Conservation (phyloP, 495 filamentous ascomycete genomes). For the Penicillium daleae region DNA sequence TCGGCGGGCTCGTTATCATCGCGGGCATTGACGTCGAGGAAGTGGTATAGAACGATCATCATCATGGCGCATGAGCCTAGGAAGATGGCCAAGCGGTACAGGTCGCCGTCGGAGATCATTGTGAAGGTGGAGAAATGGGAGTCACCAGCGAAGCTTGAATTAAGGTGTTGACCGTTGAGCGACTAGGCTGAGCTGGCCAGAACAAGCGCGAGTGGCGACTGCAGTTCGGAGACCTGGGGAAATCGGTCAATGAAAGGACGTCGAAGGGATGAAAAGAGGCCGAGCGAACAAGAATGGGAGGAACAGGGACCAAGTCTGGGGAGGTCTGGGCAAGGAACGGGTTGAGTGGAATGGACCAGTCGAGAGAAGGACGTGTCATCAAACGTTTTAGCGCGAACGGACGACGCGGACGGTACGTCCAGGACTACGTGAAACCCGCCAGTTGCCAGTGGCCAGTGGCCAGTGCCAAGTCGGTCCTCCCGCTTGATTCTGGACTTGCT, state of each 20-base stretch:
- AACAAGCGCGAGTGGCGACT: background rate
- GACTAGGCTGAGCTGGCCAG: background rate
- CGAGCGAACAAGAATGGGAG: background rate
- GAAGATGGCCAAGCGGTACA: slow-evolving; percentile 87
- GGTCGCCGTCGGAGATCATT: slow-evolving; percentile 86
- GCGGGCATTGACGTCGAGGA: slow-evolving; percentile 91
- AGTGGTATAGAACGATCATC: slow-evolving; percentile 94
- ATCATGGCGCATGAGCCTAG: slow-evolving; percentile 91
- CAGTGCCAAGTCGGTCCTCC: background rate
- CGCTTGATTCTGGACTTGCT: too few species aligned
- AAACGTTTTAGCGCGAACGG: too few species aligned
- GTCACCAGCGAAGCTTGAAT: too few species aligned
- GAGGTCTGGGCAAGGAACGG: background rate
- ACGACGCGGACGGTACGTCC: too few species aligned
- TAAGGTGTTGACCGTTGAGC: too few species aligned
- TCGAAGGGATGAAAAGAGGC: background rate
- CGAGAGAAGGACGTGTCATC: slow-evolving; percentile 2
- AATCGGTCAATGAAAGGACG: background rate
- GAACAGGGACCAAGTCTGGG: background rate
- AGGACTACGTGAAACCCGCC: too few species aligned
- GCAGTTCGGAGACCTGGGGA: background rate
- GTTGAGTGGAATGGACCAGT: too few species aligned
- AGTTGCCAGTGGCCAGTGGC: too few species aligned
- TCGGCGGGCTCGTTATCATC: slow-evolving; percentile 45
- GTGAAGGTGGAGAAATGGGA: slow-evolving; percentile 27